Base-by-base conservation (phyloP, 148 eudicot genomes). In the Euryodendron excelsum region DNA sequence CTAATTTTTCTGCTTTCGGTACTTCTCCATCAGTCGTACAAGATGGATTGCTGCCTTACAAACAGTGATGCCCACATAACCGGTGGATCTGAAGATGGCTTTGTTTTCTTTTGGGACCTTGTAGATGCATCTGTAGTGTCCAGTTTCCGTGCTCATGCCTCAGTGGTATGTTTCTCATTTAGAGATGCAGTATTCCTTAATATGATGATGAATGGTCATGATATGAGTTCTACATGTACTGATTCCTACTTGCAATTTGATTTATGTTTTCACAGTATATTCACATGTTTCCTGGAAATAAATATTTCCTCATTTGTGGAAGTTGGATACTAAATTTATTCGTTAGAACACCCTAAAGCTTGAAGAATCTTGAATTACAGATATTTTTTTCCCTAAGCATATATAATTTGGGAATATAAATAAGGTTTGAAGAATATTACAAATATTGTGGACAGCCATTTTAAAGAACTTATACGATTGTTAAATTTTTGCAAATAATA, bases 31-130 rank as follows among this genome's bases (percentile, higher is more conserved):
- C 80, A 95, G 99, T 93, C 99, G 0, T 95, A 82, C 87, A 95
- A 95, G 83, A 87, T 91, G 88, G 99, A 95, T 81, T 93, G 99
- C 86, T 95, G 97, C 90, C 90, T 95, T 56, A 93, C 96, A 77
- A 95, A 93, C 84, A 85, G 82, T 45, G 99, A 95, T 86, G 99
- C 99, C 61, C 88, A 93, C 77, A 93, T 95, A 65, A 72, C 88
- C 84, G 92, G 97, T 65, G 99, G 96, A 62, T 95, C 99, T 15
- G 99, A 95, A 83, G 99, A 95, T 84, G 99, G 99, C 65, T 84
- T 76, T 81, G 73, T 95, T 67, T 95, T 79, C 79, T 93, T 95
- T 88, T 95, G 99, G 99, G 99, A 95, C 87, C 89, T 95, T 82
- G 99, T 95, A 36, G 97, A 95, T 86, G 97, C 97, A 69, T 87